Conservation (phyloP, 2,329 filamentous ascomycete genomes). For the Alternaria atra region DNA sequence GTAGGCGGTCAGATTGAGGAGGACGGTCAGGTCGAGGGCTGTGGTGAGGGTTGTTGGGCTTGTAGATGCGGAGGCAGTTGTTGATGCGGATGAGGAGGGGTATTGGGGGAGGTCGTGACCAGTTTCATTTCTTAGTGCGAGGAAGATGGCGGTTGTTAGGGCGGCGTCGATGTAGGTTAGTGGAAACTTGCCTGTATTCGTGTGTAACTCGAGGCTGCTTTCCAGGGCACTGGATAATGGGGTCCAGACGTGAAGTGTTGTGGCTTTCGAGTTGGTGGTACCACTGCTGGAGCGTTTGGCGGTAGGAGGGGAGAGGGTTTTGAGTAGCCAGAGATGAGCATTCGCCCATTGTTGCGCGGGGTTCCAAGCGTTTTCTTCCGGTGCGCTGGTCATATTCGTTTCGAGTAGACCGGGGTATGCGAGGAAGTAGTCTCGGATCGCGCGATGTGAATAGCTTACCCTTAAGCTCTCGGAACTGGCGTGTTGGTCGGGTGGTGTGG, state of each 20-base stretch:
- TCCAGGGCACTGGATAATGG: conserved; percentile 30
- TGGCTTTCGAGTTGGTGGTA: background rate
- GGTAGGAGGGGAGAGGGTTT: conserved; percentile 20
- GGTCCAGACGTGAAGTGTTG: conserved; percentile 27
- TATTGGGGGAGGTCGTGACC: conserved; percentile 20
- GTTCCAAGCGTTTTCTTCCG: conserved; percentile 17
- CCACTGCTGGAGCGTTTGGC: background rate
- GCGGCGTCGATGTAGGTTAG: conserved; percentile 34
- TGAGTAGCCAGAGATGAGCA: conserved; percentile 34
- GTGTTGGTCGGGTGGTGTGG: conserved; percentile 14
- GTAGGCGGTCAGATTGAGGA: conserved; percentile 35
- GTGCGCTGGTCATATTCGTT: conserved; percentile 11
- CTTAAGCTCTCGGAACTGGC: conserved; percentile 23
- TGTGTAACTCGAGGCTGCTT: conserved; percentile 27
- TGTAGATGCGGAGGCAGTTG: background rate
- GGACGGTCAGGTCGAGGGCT: conserved; percentile 36
- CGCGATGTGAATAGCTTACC: conserved; percentile 39
- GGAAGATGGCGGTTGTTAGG: conserved; percentile 23
- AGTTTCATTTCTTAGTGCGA: conserved; percentile 16
- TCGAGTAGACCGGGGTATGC: conserved; percentile 18
- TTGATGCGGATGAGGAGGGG: conserved; percentile 1
- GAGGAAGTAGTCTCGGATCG: conserved; percentile 34
- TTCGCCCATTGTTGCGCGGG: conserved; percentile 36
- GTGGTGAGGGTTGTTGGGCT: background rate
- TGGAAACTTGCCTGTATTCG: conserved; percentile 26